phyloP scores from a whole-genome alignment of 345 rosid genomes.

The Populus deltoides region DNA sequence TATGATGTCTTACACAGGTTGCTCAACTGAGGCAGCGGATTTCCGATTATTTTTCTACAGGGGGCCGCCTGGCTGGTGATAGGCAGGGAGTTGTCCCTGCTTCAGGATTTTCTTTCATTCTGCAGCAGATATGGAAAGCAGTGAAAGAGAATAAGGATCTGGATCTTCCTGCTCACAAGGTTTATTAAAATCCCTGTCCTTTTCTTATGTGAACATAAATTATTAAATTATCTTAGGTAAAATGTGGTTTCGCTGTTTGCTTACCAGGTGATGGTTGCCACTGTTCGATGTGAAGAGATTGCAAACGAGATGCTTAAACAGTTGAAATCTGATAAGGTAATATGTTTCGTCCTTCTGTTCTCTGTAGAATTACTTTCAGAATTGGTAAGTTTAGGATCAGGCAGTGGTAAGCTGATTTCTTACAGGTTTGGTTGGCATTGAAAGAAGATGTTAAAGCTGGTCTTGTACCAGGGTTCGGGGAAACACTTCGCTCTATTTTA shows the following conservation, averaged over 20 bases:
- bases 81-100: slow-evolving; percentile 35
- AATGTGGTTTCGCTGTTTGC: background rate
- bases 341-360: background rate
- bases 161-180: slow-evolving; percentile 41
- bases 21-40: slow-evolving; percentile 32
- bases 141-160: slow-evolving; percentile 35
- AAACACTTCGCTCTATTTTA: slow-evolving; percentile 27
- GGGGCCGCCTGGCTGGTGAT: slow-evolving; percentile 35
- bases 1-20: slow-evolving; percentile 20
- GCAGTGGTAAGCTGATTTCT: background rate
- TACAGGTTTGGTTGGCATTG: slow-evolving; percentile 35
- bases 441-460: slow-evolving; percentile 31
- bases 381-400: background rate
- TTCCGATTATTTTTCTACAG: slow-evolving; percentile 33
- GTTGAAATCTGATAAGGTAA: slow-evolving; percentile 30
- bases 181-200: background rate
- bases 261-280: slow-evolving; percentile 36
- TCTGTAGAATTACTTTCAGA: background rate
- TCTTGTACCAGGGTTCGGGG: slow-evolving; percentile 33
- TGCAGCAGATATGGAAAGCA: slow-evolving; percentile 29
- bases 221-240: background rate
- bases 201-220: background rate
- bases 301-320: slow-evolving; percentile 24
- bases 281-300: slow-evolving; percentile 41
- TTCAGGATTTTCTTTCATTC: slow-evolving; percentile 33